Percentiles rank a stretch among this genome's conserved stretches.
Evolutionary conservation across 2,329 filamentous ascomycete species (phyloP).

Genomic region (Penicillium decumbens): DNA sequence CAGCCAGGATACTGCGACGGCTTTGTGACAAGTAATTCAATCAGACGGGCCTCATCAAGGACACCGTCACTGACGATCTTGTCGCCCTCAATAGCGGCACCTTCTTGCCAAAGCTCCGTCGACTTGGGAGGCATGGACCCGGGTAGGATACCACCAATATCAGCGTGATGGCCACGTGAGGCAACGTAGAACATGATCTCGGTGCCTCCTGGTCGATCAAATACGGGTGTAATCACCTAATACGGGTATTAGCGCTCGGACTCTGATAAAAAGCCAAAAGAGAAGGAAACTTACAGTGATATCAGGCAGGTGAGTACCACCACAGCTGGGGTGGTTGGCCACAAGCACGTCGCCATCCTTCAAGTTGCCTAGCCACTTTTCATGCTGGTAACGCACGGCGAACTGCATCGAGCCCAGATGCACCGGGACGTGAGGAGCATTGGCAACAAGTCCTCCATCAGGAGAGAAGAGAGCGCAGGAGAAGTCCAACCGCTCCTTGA

Average conservation of each 20-base stretch:
- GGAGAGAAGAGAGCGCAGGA: conserved; percentile 77
- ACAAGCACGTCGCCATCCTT: conserved; percentile 77
- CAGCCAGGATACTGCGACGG: conserved; percentile 72
- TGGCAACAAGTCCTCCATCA: conserved; percentile 64
- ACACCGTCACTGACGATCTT: conserved; percentile 70
- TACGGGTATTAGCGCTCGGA: background rate
- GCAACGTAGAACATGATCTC: conserved; percentile 79
- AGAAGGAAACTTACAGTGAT: conserved; percentile 58
- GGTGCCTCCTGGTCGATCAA: conserved; percentile 57
- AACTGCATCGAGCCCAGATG: conserved; percentile 84
- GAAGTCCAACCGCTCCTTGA: conserved; percentile 82
- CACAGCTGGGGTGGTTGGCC: conserved; percentile 78
- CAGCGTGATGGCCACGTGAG: conserved; percentile 74
- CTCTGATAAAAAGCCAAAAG: background rate
- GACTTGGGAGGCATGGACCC: conserved; percentile 70
- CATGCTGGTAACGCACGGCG: conserved; percentile 70
- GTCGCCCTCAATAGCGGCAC: conserved; percentile 44
- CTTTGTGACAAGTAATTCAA: conserved; percentile 65
- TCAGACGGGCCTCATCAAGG: conserved; percentile 74
- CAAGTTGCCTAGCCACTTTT: conserved; percentile 73
- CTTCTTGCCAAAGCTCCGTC: conserved; percentile 47
- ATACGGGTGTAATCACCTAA: conserved; percentile 67
- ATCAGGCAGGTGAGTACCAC: conserved; percentile 77
- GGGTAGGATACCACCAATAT: conserved; percentile 77
- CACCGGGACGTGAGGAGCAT: conserved; percentile 71